Conservation (phyloP, 371 early-diverging fungal genomes). For the Mortierella sp. region DNA sequence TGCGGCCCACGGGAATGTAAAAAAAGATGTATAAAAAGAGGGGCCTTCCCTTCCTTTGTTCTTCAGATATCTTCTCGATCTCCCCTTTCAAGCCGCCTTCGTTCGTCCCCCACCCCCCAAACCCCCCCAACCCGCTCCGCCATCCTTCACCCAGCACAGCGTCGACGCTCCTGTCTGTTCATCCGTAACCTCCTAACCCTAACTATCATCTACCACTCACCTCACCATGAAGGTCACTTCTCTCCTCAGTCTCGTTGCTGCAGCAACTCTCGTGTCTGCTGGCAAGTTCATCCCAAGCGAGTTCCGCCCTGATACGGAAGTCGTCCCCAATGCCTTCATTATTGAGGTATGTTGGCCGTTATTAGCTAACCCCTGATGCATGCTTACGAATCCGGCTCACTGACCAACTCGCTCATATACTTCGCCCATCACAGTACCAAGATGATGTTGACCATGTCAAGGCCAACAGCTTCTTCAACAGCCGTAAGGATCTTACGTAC, state of each 20-base stretch:
- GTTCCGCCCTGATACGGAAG: slow-evolving; percentile 11
- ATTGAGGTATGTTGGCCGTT: slow-evolving; percentile 30
- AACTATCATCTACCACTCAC: not conserved
- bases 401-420: not conserved
- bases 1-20: too few species aligned
- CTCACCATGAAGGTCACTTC: slow-evolving; percentile 39
- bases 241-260: slow-evolving; percentile 30
- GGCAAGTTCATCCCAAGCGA: slow-evolving; percentile 25
- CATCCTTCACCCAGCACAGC: slow-evolving; percentile 2
- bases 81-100: slow-evolving; percentile 6
- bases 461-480: slow-evolving; percentile 38
- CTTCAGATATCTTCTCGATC: slow-evolving; percentile 16
- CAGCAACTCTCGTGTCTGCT: slow-evolving; percentile 39
- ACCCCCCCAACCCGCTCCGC: not conserved
- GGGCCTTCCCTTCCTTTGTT: not conserved
- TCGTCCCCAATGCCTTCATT: slow-evolving; percentile 57
- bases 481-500: slow-evolving; percentile 27
- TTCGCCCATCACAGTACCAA: slow-evolving; percentile 26
- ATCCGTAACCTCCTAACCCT: slow-evolving; percentile 4
- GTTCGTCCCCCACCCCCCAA: not conserved
- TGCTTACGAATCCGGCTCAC: too few species aligned
- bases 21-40: not conserved
- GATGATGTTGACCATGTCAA: slow-evolving; percentile 35
- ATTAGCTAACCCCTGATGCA: not conserved
- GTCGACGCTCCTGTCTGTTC: slow-evolving; percentile 26